Conservation (phyloP, 2,329 filamentous ascomycete genomes). For the Colletotrichum godetiae region DNA sequence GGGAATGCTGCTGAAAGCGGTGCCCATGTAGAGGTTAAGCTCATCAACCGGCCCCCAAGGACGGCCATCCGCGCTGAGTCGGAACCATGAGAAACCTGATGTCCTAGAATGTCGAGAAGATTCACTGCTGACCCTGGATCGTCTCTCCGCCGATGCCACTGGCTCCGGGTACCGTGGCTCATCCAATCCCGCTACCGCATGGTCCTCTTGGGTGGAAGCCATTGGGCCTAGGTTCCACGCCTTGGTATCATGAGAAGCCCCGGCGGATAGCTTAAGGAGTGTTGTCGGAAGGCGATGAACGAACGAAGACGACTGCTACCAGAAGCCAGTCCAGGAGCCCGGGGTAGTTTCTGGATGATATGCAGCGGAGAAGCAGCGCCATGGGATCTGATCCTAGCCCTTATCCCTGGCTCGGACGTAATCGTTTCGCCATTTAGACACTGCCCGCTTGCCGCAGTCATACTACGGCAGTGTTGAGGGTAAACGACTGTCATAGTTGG, state of each 20-base stretch:
- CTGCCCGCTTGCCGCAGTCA: slow-evolving; percentile 1
- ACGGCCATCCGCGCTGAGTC: slow-evolving; percentile 13
- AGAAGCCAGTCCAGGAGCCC: neutral
- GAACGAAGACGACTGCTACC: too few relatives aligned
- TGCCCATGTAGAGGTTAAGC: slow-evolving; percentile 27
- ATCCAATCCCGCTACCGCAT: neutral
- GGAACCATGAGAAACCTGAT: slow-evolving; percentile 27
- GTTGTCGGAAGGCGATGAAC: neutral
- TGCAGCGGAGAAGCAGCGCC: neutral
- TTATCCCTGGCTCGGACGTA: neutral
- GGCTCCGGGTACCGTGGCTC: slow-evolving; percentile 11
- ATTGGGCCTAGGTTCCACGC: neutral
- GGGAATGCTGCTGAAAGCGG: slow-evolving; percentile 29
- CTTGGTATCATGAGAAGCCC: neutral
- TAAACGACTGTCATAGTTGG: neutral
- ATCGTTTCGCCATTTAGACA: neutral
- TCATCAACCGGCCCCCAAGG: slow-evolving; percentile 27
- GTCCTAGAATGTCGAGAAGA: slow-evolving; percentile 4
- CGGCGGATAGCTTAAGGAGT: too few relatives aligned
- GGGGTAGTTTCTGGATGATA: neutral
- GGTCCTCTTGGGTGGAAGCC: neutral
- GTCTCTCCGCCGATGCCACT: neutral
- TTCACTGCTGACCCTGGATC: neutral
- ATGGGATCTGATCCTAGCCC: too few relatives aligned
- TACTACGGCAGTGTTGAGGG: neutral